Conservation (phyloP, 1,139 yeast genomes). For the Suhomyces anneliseae region DNA sequence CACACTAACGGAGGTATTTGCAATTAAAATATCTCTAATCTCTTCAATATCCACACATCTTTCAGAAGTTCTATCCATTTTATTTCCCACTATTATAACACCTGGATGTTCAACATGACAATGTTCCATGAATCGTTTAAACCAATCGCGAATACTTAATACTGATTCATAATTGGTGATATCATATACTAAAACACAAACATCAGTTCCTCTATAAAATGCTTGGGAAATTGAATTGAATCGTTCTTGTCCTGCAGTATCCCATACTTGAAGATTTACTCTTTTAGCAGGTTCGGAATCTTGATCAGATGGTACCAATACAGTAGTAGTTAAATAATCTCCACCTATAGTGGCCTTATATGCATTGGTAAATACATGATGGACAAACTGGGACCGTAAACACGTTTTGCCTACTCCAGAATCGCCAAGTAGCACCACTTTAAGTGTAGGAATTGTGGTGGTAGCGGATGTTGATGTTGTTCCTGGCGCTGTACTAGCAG, state of each 20-base stretch:
- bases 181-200: conserved; percentile 57
- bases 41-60: conserved; percentile 44
- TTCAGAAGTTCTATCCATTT: conserved; percentile 41
- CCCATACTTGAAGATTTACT: conserved; percentile 60
- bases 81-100: conserved; percentile 57
- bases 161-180: conserved; percentile 56
- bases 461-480: background rate
- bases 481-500: background rate
- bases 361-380: conserved; percentile 57
- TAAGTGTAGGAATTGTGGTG: conserved; percentile 30
- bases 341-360: conserved; percentile 66
- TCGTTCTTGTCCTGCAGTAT: conserved; percentile 67
- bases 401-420: conserved; percentile 67
- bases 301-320: conserved; percentile 14
- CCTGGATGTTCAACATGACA: conserved; percentile 53
- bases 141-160: conserved; percentile 52
- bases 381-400: conserved; percentile 56
- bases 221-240: conserved; percentile 60
- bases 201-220: conserved; percentile 62
- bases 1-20: conserved; percentile 24
- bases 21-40: conserved; percentile 41
- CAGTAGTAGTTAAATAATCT: conserved; percentile 53
- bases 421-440: conserved; percentile 59
- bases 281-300: background rate
- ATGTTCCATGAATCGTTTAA: conserved; percentile 48